These are phyloP conservation scores for Trichoderma koningii DNA, from an alignment of 2,329 filamentous ascomycete genomes.

Conservation along the genomic window DNA sequence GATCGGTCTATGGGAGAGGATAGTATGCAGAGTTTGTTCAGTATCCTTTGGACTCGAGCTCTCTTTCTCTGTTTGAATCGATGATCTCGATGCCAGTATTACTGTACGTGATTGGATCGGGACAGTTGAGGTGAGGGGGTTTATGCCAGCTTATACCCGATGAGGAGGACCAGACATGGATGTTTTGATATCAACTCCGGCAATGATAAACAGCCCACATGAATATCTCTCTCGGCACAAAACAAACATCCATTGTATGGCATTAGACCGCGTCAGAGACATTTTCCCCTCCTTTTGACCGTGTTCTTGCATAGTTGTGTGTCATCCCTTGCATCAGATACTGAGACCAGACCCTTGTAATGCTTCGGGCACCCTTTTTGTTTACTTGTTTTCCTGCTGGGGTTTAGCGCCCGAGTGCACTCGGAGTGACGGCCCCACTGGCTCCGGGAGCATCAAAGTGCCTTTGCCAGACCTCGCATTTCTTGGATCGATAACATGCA, in stretches of 20 bases:
- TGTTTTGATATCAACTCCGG: too few species aligned
- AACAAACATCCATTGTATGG: not conserved
- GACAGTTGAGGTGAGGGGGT: too few species aligned
- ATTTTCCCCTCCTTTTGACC: conserved; percentile 5
- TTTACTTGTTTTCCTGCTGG: conserved; percentile 50
- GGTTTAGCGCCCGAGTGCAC: conserved; percentile 40
- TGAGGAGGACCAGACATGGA: not conserved
- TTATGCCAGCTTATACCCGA: not conserved
- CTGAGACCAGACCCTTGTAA: not conserved
- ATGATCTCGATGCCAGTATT: too few species aligned
- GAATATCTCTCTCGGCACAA: not conserved
- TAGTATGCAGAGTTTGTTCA: not conserved
- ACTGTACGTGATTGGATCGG: too few species aligned
- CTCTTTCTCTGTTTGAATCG: too few species aligned
- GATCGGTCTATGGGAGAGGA: not conserved
- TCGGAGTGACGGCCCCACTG: conserved; percentile 31
- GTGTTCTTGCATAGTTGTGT: conserved; percentile 11
- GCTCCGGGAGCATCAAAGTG: conserved; percentile 30
- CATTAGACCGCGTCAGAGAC: conserved; percentile 12
- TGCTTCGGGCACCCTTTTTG: conserved; percentile 35
- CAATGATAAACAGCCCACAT: not conserved
- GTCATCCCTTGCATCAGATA: conserved; percentile 16
- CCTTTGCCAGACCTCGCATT: conserved; percentile 34
- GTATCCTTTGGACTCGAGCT: not conserved
- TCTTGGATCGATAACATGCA: not conserved